Evolutionary conservation across 1,284 basidiomycete species (phyloP).

Genomic region (Fomitopsis betulina): DNA sequence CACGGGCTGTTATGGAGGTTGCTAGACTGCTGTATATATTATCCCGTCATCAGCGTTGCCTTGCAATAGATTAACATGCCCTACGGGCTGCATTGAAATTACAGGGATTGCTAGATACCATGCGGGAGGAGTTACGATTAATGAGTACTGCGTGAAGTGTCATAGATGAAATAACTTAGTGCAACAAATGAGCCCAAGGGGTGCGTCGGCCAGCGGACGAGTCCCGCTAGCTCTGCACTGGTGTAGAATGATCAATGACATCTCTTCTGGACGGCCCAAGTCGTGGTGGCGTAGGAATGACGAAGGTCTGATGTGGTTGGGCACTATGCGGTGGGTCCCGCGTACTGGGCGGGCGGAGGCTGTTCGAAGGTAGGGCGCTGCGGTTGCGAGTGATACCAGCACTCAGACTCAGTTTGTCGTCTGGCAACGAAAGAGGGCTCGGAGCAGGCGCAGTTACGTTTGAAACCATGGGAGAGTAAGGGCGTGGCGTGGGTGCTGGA

Average conservation of each 20-base stretch:
- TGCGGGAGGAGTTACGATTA: not conserved
- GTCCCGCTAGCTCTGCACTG: conserved; percentile 2
- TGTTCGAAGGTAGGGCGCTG: conserved; percentile 45
- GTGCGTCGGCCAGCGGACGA: not conserved
- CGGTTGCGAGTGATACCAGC: conserved; percentile 58
- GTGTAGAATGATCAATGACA: conserved; percentile 1
- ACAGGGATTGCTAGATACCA: not conserved
- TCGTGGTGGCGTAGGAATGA: conserved; percentile 30
- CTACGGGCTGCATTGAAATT: not conserved
- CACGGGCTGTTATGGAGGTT: not conserved
- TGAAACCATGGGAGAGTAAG: conserved; percentile 54
- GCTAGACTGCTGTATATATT: not conserved
- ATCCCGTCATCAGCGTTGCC: not conserved
- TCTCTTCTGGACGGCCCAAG: conserved; percentile 12
- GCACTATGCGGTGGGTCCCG: conserved; percentile 51
- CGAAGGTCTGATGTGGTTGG: conserved; percentile 47
- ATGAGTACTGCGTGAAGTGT: not conserved
- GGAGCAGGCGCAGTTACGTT: conserved; percentile 16
- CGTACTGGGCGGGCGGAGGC: conserved; percentile 33
- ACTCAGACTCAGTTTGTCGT: conserved; percentile 38
- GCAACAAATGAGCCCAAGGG: not conserved
- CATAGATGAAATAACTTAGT: conserved; percentile 9
- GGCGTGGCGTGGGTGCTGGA: conserved; percentile 44
- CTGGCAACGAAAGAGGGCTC: conserved; percentile 22
- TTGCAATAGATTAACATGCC: not conserved